Conservation (phyloP, 2,329 filamentous ascomycete species). For the Talaromyces piceae region DNA sequence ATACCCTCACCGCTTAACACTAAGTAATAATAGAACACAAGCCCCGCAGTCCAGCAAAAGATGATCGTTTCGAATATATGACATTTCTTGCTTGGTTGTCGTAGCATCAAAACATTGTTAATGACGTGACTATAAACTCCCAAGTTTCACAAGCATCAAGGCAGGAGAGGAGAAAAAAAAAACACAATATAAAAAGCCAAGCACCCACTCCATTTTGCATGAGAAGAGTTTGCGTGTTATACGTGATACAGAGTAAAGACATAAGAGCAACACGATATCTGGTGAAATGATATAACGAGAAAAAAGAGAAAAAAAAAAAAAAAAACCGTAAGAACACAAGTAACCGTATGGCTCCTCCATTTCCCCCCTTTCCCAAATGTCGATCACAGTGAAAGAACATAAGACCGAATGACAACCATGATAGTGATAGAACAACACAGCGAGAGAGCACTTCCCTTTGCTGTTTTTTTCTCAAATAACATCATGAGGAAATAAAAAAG, state of each 20-base stretch:
- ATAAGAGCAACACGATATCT: not conserved
- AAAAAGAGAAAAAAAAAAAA: too few species aligned
- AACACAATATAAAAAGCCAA: constrained; percentile 5
- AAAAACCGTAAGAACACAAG: too few species aligned
- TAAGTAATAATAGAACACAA: not conserved
- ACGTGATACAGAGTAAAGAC: constrained; percentile 26
- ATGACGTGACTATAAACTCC: not conserved
- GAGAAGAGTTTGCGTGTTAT: constrained; percentile 32
- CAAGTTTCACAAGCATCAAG: not conserved
- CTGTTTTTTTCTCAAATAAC: constrained; percentile 11
- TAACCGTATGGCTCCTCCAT: constrained; percentile 3
- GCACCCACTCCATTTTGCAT: constrained; percentile 13
- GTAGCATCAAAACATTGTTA: not conserved
- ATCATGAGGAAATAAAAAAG: constrained; percentile 8
- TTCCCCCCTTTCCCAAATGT: constrained; percentile 1
- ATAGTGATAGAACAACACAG: constrained; percentile 10
- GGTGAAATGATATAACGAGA: not conserved
- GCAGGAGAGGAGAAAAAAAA: not conserved
- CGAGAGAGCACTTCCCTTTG: constrained; percentile 12
- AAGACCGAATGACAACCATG: constrained; percentile 5
- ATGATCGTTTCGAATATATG: not conserved
- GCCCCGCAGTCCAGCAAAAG: not conserved
- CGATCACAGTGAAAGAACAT: constrained; percentile 4
- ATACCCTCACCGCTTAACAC: not conserved
- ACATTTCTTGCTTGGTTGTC: not conserved